phyloP scores from a whole-genome alignment of 495 filamentous ascomycete species.

The Hyaloscypha finlandica region DNA sequence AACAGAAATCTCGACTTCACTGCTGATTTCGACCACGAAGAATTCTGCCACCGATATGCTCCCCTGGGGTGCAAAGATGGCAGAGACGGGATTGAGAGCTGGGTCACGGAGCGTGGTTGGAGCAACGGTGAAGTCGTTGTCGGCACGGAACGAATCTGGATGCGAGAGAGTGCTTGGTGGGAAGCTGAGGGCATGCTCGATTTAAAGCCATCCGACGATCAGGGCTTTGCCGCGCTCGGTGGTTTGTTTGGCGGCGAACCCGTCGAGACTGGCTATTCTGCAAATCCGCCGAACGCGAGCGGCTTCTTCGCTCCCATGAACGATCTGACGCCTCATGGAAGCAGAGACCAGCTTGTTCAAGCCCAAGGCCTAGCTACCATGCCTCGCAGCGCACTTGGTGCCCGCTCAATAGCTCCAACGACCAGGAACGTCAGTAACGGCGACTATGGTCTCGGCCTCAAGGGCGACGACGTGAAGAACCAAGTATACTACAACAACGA shows the following conservation, averaged over 20 bases:
- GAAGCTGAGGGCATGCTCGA: slow-evolving; percentile 97
- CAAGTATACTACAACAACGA: slow-evolving; percentile 70
- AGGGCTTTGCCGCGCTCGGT: slow-evolving; percentile 51
- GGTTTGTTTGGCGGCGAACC: slow-evolving; percentile 41
- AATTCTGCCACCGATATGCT: slow-evolving; percentile 81
- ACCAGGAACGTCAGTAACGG: slow-evolving; percentile 66
- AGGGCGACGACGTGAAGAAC: slow-evolving; percentile 78
- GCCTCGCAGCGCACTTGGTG: slow-evolving; percentile 49
- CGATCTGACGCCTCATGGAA: slow-evolving; percentile 62
- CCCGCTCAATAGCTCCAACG: slow-evolving; percentile 74
- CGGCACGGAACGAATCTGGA: slow-evolving; percentile 90
- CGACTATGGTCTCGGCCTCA: slow-evolving; percentile 83
- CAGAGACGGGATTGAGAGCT: slow-evolving; percentile 90
- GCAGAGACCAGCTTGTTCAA: slow-evolving; percentile 70
- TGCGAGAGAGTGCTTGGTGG: slow-evolving; percentile 94
- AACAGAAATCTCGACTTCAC: slow-evolving; percentile 95
- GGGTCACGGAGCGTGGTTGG: slow-evolving; percentile 95
- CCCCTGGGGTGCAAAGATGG: slow-evolving; percentile 87
- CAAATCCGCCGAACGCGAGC: slow-evolving; percentile 54
- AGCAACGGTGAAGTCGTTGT: slow-evolving; percentile 95
- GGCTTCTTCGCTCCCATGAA: slow-evolving; percentile 70
- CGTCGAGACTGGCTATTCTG: slow-evolving; percentile 66
- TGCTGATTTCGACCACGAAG: slow-evolving; percentile 91
- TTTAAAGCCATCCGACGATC: slow-evolving; percentile 64
- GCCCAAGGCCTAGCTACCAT: slow-evolving; percentile 59